Conservation (phyloP, 129 eudicot genomes). For the Glebionis coronaria region DNA sequence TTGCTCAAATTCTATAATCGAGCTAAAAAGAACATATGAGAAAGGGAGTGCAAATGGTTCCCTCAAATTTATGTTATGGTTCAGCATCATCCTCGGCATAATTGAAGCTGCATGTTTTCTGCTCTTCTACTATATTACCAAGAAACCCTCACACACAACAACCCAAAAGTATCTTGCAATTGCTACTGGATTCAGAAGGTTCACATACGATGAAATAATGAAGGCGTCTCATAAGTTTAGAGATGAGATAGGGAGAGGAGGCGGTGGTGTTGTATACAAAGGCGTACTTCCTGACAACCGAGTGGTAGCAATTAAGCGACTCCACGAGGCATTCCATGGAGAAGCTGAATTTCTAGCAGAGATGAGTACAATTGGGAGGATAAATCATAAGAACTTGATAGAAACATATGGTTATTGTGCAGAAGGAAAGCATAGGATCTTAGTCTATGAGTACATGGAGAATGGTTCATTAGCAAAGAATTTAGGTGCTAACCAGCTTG, state of each 20-base stretch:
- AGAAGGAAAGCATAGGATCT: slow-evolving; percentile 9
- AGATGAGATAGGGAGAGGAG: slow-evolving; percentile 6
- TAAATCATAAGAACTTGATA: slow-evolving; percentile 6
- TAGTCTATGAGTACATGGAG: slow-evolving; percentile 12
- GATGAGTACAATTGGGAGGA: slow-evolving; percentile 14
- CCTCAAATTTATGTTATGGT: neutral
- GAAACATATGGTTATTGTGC: slow-evolving; percentile 14
- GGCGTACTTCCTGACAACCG: neutral
- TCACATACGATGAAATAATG: slow-evolving; percentile 2
- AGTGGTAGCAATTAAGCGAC: slow-evolving; percentile 8
- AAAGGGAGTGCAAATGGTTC: slow-evolving; percentile 4
- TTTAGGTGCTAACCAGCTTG: slow-evolving; percentile 19
- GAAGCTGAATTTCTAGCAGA: slow-evolving; percentile 14
- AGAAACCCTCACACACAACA: neutral
- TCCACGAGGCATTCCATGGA: slow-evolving; percentile 1
- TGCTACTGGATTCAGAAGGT: slow-evolving; percentile 11
- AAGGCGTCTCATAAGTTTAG: neutral
- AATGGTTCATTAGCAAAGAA: neutral
- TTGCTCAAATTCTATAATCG: neutral
- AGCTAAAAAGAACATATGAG: neutral
- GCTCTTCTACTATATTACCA: neutral
- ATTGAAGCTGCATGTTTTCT: slow-evolving; percentile 2
- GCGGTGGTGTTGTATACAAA: neutral
- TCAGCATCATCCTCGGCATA: slow-evolving; percentile 2
- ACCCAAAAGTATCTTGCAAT: slow-evolving; percentile 8